Evolutionary conservation across 345 rosid species (phyloP).

Genomic region (Pseudoturritis turrita): DNA sequence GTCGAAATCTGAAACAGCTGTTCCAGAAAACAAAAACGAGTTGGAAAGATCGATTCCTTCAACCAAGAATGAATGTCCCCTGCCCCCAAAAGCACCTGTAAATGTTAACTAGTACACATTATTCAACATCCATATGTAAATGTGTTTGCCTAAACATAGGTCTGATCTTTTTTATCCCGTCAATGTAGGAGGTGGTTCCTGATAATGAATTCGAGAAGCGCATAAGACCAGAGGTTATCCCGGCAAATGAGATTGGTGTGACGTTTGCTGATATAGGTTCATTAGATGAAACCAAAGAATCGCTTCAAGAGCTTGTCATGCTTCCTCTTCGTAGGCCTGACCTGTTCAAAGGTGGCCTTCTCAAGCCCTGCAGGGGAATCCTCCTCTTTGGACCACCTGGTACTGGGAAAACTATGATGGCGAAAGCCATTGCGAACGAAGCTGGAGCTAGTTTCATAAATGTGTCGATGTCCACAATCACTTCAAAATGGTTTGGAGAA

Average conservation of each 20-base stretch:
- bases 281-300: slow-evolving; percentile 84
- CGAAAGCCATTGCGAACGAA: slow-evolving; percentile 97
- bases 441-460: slow-evolving; percentile 99
- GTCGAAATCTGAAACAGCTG: slow-evolving; percentile 38
- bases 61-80: slow-evolving; percentile 56
- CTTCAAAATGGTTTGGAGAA: slow-evolving; percentile 99
- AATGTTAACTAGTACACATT: slow-evolving; percentile 21
- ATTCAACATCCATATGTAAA: not conserved
- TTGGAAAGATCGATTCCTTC: slow-evolving; percentile 20
- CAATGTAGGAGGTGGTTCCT: slow-evolving; percentile 62
- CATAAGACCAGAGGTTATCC: slow-evolving; percentile 96
- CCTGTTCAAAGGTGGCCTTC: slow-evolving; percentile 95
- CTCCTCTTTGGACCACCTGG: slow-evolving; percentile 99
- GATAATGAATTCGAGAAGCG: slow-evolving; percentile 98
- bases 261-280: slow-evolving; percentile 97
- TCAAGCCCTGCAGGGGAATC: slow-evolving; percentile 97
- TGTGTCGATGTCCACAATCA: slow-evolving; percentile 98
- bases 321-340: slow-evolving; percentile 98
- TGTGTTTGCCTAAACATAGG: not conserved
- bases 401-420: slow-evolving; percentile 99
- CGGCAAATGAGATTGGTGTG: slow-evolving; percentile 94
- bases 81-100: slow-evolving; percentile 63
- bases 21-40: slow-evolving; percentile 23
- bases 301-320: slow-evolving; percentile 98
- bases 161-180: not conserved